Conservation (phyloP, 306 rosid genomes). For the Vigna radiata region DNA sequence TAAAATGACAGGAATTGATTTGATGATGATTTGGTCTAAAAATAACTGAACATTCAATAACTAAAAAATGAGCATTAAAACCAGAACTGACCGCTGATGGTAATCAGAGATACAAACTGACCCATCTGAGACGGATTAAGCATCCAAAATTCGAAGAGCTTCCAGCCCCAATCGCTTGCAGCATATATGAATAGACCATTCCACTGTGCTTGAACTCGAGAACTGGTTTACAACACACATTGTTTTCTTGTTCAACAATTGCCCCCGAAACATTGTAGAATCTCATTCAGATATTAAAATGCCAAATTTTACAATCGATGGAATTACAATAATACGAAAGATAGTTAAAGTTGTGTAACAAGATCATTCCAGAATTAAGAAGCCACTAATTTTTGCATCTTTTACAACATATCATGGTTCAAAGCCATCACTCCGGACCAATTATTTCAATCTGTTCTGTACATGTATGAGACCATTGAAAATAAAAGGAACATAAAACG, state of each 20-base stretch:
- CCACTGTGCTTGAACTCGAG: neutral
- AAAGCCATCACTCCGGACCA: neutral
- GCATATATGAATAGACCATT: conserved; percentile 4
- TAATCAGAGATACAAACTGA: neutral
- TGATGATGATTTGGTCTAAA: neutral
- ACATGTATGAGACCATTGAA: conserved; percentile 35
- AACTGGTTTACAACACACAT: neutral
- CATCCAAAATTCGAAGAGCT: neutral
- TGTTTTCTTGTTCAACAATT: conserved; percentile 3
- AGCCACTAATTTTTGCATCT: neutral
- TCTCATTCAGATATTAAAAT: neutral
- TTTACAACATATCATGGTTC: conserved; percentile 33
- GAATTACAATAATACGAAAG: neutral
- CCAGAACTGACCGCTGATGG: neutral
- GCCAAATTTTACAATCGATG: neutral
- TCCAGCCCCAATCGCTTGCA: too few species aligned
- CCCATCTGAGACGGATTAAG: neutral
- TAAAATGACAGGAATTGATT: neutral
- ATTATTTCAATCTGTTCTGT: conserved; percentile 39
- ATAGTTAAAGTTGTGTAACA: too few species aligned
- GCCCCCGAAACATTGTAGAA: neutral
- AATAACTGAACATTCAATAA: neutral
- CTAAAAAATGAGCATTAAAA: too few species aligned
- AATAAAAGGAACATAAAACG: conserved; percentile 28
- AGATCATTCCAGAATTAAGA: neutral